Evolutionary conservation across 2,329 filamentous ascomycete genomes (phyloP), one percentile per base, ranked within the genome.

Genomic region (Epichloe coenophiala): DNA sequence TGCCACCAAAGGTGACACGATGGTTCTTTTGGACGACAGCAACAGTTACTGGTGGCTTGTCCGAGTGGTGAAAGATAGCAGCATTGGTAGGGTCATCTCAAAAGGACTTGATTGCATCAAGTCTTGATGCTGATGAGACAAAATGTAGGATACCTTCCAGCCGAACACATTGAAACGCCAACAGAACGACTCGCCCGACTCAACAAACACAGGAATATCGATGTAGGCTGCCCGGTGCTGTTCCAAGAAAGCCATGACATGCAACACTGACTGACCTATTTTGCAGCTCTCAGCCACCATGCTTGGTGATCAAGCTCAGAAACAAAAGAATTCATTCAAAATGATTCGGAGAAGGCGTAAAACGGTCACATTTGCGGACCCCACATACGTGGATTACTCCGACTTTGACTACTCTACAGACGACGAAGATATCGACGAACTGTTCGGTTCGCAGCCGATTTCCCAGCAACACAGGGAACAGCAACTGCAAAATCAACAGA

Each of bases 41-140:
- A 98, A 98, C 71, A 97, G 90, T 70, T 98, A 98, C 68, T 98
- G 93, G 93, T 98, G 93, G 93, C 79, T 98, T 54, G 93, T 98
- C 13, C 80, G 91, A 57, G 87, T 98, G 44, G 90, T 97, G 49
- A 97, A 97, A 68, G 93, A 98, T 68, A 94, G 87, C 66, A 97
- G 89, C 65, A 98, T 98, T 67, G 80, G 77, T 82, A 66, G 51
- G 71, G 15, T 27, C 37, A 40, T 15, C 11, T 13, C 37, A 2
- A 21, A 19, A 4, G 4, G n/a, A 4, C 33, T 21, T 12, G 11
- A 2, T n/a, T 3, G 9, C 23, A 36, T 42, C 17, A n/a, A n/a
- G n/a, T 41, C 27, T 41, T 36, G 4, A 35, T 41, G 39, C 39
- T 48, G 35, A 48, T 9, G 38, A n/a, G 15, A 3, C 5, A 8